Evolutionary conservation across 768 basidiomycete species (phyloP).

Genomic region (Pluteus cervinus): DNA sequence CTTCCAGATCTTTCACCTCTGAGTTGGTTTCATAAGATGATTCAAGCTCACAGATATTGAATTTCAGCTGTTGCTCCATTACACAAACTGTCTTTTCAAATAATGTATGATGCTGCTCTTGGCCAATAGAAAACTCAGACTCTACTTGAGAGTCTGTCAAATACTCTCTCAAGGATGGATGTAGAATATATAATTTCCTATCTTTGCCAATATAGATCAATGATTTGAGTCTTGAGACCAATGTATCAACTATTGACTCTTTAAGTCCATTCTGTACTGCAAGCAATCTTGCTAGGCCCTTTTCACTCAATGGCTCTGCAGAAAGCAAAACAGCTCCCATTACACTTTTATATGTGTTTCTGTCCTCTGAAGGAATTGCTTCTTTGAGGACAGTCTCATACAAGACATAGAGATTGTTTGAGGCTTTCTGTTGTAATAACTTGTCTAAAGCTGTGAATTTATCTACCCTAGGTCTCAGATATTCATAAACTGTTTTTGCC

Average conservation of each 20-base stretch:
- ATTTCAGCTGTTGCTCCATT: constrained; percentile 25
- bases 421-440: no score
- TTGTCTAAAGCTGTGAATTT: no score
- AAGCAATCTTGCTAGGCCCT: neutral
- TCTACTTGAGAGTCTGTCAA: constrained; percentile 22
- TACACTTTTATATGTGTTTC: no score
- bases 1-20: constrained; percentile 14
- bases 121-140: constrained; percentile 18
- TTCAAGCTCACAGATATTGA: constrained; percentile 33
- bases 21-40: constrained; percentile 25
- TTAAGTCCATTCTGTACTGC: neutral
- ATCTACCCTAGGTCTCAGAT: no score
- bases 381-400: no score
- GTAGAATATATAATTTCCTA: no score
- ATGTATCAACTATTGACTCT: constrained; percentile 21
- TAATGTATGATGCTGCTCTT: constrained; percentile 8
- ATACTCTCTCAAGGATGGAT: no score
- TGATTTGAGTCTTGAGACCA: no score
- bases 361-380: no score
- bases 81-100: constrained; percentile 18
- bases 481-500: no score
- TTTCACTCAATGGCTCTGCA: neutral
- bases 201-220: no score
- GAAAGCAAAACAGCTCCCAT: neutral
- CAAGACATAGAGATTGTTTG: no score